Conservation (phyloP, 2,329 filamentous ascomycete species). For the Cladosporium austrohemisphaericum region DNA sequence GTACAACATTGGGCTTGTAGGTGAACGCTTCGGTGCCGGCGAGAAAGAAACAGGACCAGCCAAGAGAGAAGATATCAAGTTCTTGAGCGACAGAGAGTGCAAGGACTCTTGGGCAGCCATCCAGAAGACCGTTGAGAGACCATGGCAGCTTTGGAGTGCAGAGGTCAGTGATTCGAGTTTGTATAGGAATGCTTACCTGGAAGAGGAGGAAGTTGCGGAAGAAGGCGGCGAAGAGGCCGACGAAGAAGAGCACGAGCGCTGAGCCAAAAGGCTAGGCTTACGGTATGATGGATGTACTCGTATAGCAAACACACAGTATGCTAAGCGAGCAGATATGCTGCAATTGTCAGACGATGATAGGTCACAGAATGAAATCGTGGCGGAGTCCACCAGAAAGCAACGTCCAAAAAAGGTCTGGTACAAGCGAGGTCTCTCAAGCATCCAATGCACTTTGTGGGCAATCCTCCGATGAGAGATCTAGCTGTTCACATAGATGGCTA, state of each 20-base stretch:
- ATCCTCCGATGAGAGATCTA: too few relatives aligned
- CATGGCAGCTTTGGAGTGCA: slow-evolving; percentile 43
- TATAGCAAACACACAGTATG: too few relatives aligned
- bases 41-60: slow-evolving; percentile 41
- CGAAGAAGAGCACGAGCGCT: slow-evolving; percentile 13
- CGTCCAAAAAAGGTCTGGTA: too few relatives aligned
- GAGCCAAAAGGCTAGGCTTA: too few relatives aligned
- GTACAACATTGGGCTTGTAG: slow-evolving; percentile 39
- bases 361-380: too few relatives aligned
- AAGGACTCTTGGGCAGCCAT: slow-evolving; percentile 40
- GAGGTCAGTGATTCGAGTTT: slow-evolving; percentile 39
- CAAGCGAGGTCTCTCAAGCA: too few relatives aligned
- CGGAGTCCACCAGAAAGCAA: too few relatives aligned
- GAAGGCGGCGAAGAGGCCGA: not conserved
- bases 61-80: slow-evolving; percentile 40
- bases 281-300: too few relatives aligned
- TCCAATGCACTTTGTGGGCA: too few relatives aligned
- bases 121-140: slow-evolving; percentile 31
- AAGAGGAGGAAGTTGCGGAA: not conserved
- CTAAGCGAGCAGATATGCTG: too few relatives aligned
- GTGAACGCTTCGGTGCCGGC: slow-evolving; percentile 33
- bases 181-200: slow-evolving; percentile 37
- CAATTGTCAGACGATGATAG: too few relatives aligned
- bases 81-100: slow-evolving; percentile 40
- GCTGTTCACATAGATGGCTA: too few relatives aligned